These are phyloP conservation scores for Aspergillus baeticus DNA, from an alignment of 495 filamentous ascomycete genomes.

Conservation along the genomic window DNA sequence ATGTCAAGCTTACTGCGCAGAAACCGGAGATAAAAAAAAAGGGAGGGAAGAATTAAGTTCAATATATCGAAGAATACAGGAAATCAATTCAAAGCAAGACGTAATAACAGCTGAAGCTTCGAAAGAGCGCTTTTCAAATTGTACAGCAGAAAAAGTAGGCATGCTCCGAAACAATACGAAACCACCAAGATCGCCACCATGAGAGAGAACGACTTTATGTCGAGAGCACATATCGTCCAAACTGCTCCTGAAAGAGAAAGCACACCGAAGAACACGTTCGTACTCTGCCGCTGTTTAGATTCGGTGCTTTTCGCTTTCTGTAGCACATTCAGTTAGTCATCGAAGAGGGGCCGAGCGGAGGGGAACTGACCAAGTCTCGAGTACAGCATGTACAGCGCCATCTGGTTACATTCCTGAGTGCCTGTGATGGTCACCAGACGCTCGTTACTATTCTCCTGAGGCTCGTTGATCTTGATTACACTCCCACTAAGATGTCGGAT, in stretches of 20 bases:
- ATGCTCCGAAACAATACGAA: slow-evolving; percentile 22
- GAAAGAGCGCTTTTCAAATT: slow-evolving; percentile 36
- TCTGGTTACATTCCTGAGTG: slow-evolving; percentile 96
- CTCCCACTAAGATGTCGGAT: slow-evolving; percentile 95
- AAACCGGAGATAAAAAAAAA: background rate
- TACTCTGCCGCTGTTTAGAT: slow-evolving; percentile 39
- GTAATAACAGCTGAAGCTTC: slow-evolving; percentile 17
- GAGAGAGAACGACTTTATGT: slow-evolving; percentile 27
- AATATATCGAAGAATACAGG: background rate
- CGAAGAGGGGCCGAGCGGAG: slow-evolving; percentile 17
- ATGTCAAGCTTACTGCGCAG: background rate
- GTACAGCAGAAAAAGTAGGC: slow-evolving; percentile 39
- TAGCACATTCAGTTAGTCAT: slow-evolving; percentile 26
- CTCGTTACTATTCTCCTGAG: slow-evolving; percentile 98
- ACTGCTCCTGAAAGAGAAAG: slow-evolving; percentile 14
- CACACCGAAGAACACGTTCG: slow-evolving; percentile 12
- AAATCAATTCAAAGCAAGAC: slow-evolving; percentile 27
- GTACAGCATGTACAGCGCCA: slow-evolving; percentile 99
- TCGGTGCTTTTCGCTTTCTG: slow-evolving; percentile 83
- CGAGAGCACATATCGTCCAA: slow-evolving; percentile 11
- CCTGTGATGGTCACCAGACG: slow-evolving; percentile 95
- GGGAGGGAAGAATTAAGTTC: background rate
- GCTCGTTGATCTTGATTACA: slow-evolving; percentile 99
- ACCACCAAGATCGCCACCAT: slow-evolving; percentile 38
- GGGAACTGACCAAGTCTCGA: slow-evolving; percentile 81